phyloP scores from a whole-genome alignment of 768 basidiomycete species.

The Macrolepiota dolichaula region DNA sequence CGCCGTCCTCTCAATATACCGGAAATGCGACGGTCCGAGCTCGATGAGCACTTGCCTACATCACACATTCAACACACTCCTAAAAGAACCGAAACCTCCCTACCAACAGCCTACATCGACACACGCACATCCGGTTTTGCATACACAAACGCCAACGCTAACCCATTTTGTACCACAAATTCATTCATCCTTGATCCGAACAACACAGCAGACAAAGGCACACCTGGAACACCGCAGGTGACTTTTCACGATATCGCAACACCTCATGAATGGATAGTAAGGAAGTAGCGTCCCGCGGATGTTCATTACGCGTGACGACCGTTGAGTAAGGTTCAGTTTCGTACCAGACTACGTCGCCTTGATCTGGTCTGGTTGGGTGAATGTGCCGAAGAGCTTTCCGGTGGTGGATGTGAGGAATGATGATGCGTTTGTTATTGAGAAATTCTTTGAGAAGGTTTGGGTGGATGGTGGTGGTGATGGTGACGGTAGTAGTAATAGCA shows the following conservation, averaged over 20 bases:
- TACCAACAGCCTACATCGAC: constrained; percentile 47
- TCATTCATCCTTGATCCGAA: constrained; percentile 12
- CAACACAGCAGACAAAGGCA: not conserved
- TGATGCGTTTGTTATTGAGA: constrained; percentile 21
- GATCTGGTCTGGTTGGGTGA: constrained; percentile 56
- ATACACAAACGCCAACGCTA: constrained; percentile 45
- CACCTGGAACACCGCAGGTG: constrained; percentile 19
- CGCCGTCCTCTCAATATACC: constrained; percentile 69
- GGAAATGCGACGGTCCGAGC: constrained; percentile 74
- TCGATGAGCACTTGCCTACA: constrained; percentile 74
- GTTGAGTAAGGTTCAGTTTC: constrained; percentile 60
- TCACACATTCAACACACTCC: not conserved
- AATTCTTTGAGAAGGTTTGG: constrained; percentile 12
- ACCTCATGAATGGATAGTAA: constrained; percentile 61
- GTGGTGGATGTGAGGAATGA: constrained; percentile 48
- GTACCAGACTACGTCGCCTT: constrained; percentile 54
- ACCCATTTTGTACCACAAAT: constrained; percentile 14
- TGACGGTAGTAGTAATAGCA: no score
- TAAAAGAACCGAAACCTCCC: constrained; percentile 33
- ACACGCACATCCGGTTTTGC: constrained; percentile 59
- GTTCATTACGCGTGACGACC: constrained; percentile 59
- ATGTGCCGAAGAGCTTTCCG: constrained; percentile 46
- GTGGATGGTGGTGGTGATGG: constrained; percentile 21
- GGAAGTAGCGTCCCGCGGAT: constrained; percentile 56
- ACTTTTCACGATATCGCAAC: constrained; percentile 42